Conservation (phyloP, 208 protist genomes). For the Crithidia thermophila region DNA sequence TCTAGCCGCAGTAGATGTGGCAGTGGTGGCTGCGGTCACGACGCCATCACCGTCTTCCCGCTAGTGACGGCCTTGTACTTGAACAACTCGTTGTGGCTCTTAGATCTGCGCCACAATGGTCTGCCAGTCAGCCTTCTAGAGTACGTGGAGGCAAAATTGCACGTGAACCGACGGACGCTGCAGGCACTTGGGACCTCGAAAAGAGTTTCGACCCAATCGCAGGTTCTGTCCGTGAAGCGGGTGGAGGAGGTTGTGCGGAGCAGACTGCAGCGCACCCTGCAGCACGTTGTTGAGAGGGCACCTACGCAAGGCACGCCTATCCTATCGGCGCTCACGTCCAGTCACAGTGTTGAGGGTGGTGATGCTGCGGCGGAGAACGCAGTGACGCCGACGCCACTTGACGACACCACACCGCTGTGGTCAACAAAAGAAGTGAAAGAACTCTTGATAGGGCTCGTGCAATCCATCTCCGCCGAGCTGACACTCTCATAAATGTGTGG, state of each 20-base stretch:
- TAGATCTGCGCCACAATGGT: conserved; percentile 49
- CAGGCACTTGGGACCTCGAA: background rate
- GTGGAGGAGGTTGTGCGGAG: background rate
- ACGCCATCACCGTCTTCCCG: conserved; percentile 34
- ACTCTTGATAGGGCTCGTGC: background rate
- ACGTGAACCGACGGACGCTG: conserved; percentile 41
- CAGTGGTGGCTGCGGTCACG: no score
- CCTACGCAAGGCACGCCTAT: background rate
- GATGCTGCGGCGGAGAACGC: no score
- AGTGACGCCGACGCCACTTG: no score
- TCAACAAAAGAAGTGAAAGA: background rate
- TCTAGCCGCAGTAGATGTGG: no score
- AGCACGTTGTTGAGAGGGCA: background rate
- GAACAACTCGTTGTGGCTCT: conserved; percentile 48
- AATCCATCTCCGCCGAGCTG: background rate
- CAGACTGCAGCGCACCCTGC: background rate
- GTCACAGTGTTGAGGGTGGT: no score
- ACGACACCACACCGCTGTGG: no score
- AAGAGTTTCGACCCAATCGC: background rate
- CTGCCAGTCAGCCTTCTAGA: conserved; percentile 42
- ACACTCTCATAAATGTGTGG: background rate
- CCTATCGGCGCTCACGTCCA: no score
- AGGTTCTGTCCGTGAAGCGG: background rate
- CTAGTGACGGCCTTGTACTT: conserved; percentile 59
- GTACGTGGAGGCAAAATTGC: conserved; percentile 59